A percentile compares a stretch with the other conserved stretches of the same genome.
Conservation (phyloP, 441 rosid genomes). For the Sinapis alba region DNA sequence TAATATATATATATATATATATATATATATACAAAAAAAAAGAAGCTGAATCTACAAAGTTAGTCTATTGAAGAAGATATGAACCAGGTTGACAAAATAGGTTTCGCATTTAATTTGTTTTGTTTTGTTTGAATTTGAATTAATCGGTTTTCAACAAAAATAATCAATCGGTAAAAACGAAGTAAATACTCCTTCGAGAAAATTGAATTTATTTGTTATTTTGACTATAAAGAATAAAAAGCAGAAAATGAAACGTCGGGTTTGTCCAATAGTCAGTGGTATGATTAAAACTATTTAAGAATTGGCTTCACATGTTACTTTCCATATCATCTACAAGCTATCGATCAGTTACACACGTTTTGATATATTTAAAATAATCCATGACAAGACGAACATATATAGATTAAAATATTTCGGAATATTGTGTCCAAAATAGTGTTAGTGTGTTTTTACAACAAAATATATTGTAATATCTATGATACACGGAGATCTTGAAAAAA, state of each 20-base stretch:
- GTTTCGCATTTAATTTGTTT: background rate
- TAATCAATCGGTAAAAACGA: too few species aligned
- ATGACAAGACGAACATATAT: background rate
- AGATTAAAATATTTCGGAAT: background rate
- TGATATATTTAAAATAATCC: background rate
- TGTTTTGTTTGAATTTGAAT: background rate
- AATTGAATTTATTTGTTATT: too few species aligned
- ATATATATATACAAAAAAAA: background rate
- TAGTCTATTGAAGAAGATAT: background rate
- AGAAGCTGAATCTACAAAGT: background rate
- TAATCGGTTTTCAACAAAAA: too few species aligned
- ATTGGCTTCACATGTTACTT: conserved; percentile 4
- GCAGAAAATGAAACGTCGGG: background rate
- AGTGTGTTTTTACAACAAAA: background rate
- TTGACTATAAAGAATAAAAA: background rate
- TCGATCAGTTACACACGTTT: background rate
- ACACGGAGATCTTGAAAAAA: background rate
- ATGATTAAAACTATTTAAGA: conserved; percentile 18
- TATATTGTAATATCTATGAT: background rate
- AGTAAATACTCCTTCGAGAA: background rate
- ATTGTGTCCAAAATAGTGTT: background rate
- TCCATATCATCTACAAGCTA: background rate
- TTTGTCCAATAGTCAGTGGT: background rate
- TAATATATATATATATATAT: too few species aligned
- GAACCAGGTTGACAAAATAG: background rate